phyloP scores from a whole-genome alignment of 257 asterid species.

The Avicennia marina region DNA sequence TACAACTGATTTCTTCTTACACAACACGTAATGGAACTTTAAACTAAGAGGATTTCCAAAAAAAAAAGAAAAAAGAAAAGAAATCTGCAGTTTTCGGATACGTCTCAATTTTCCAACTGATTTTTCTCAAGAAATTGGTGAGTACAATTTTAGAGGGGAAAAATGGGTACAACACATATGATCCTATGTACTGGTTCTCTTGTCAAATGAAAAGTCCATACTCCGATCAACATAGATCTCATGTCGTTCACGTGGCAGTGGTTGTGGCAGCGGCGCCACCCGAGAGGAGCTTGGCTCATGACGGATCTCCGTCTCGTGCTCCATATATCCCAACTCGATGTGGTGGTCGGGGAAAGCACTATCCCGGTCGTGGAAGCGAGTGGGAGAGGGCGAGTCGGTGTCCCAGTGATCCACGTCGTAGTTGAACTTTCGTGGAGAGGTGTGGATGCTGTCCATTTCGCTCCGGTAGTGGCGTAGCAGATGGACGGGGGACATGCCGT shows the following conservation, averaged over 20 bases:
- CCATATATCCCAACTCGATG: slow-evolving; percentile 34
- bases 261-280: slow-evolving; percentile 34
- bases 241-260: slow-evolving; percentile 23
- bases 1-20: no score
- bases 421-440: slow-evolving; percentile 36
- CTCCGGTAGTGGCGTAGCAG: slow-evolving; percentile 44
- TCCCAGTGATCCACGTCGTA: slow-evolving; percentile 41
- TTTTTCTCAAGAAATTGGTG: no score
- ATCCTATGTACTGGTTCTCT: no score
- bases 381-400: slow-evolving; percentile 42
- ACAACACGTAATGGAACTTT: no score
- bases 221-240: slow-evolving; percentile 26
- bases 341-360: slow-evolving; percentile 20
- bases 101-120: no score
- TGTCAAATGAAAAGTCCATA: slow-evolving; percentile 53
- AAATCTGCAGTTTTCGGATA: no score
- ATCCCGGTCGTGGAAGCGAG: slow-evolving; percentile 23
- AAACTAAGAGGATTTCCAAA: no score
- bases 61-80: no score
- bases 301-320: slow-evolving; percentile 14
- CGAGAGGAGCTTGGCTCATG: slow-evolving; percentile 24
- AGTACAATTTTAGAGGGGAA: no score
- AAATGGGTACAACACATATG: no score
- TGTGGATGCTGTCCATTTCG: slow-evolving; percentile 34
- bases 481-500: slow-evolving; percentile 65